These are phyloP conservation scores for Linum usitatissimum DNA, from an alignment of 345 rosid genomes.

Conservation along the genomic window DNA sequence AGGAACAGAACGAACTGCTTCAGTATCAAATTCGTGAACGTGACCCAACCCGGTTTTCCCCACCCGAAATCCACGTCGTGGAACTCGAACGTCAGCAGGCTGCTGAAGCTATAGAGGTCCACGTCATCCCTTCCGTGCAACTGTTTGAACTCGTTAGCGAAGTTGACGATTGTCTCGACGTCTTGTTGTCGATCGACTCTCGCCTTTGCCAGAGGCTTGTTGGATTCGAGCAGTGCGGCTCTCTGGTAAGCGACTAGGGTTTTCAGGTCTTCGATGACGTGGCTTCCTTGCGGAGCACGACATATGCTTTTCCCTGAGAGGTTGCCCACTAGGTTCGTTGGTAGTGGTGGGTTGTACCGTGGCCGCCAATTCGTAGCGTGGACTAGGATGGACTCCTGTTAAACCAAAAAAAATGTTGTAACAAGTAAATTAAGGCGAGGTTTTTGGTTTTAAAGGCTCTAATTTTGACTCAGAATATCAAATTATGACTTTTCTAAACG, in stretches of 20 bases:
- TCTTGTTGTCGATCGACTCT: background rate
- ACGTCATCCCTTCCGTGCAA: background rate
- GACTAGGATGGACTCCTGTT: background rate
- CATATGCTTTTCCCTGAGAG: background rate
- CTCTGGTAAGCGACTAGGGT: background rate
- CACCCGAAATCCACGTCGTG: slow-evolving; percentile 11
- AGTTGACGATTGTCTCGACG: background rate
- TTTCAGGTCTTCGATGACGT: background rate
- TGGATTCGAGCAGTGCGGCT: background rate
- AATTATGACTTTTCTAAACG: too few relatives aligned
- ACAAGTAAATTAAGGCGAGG: too few relatives aligned
- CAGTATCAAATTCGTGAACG: slow-evolving; percentile 1
- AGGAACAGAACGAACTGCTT: slow-evolving; percentile 7
- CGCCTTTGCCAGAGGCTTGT: background rate
- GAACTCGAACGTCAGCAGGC: slow-evolving; percentile 4
- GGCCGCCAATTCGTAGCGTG: background rate
- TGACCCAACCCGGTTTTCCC: slow-evolving; percentile 5
- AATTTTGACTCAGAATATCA: too few relatives aligned
- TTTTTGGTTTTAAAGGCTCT: too few relatives aligned
- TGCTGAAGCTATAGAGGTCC: background rate
- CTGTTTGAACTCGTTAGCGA: background rate
- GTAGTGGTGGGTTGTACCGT: background rate
- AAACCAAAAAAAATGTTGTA: too few relatives aligned
- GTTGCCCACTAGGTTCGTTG: background rate
- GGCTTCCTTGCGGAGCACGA: background rate